Evolutionary conservation across 2,329 filamentous ascomycete genomes (phyloP), one percentile per base, ranked within the genome.

Genomic region (Hymenoscyphus scutula): DNA sequence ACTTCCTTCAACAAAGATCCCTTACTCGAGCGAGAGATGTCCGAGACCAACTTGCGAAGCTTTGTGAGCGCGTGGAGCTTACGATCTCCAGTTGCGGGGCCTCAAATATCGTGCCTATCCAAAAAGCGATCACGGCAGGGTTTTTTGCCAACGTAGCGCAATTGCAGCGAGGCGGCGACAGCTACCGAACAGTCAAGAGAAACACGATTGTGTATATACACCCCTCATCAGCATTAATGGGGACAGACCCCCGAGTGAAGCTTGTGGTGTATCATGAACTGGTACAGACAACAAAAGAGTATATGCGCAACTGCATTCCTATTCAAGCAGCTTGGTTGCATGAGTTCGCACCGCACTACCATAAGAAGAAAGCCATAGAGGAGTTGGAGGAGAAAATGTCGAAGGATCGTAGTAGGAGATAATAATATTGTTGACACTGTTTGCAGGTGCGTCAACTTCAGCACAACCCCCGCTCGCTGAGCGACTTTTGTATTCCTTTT

Each of bases 171-270:
- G 53, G 53, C 25, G 29, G 25, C 15, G 53, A 98, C 74, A 94
- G 95, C 27, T 99, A 97, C 81, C 97, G 97, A 81, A 99, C 95
- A 29, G 84, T 99, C 19, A 95, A 93, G 64, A 95, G 98, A 78
- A 89, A 92, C 41, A 98, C 94, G 2, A 92, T 93, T 0, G 94
- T 99, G 0, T 97, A 96, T 76, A 84, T 99, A 77, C 95, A 99
- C 77, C 95, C 95, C 0, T 90, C 86, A 65, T 95, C 90, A 11
- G 91, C 94, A 11, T 80, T 99, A 17, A 98, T 98, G 72, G 94
- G 94, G 58, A 98, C 98, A 77, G 90, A 94, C 63, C 90, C 93
- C 0, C 29, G 4, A 30, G 29, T 30, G 29, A 95, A 99, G 77
- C 96, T 96, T 82, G 94, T 98, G 38, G 91, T 99, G 62, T 99